Evolutionary conservation across 192 early-diverging fungal genomes (phyloP).

Genomic region (Dissophora ornata): DNA sequence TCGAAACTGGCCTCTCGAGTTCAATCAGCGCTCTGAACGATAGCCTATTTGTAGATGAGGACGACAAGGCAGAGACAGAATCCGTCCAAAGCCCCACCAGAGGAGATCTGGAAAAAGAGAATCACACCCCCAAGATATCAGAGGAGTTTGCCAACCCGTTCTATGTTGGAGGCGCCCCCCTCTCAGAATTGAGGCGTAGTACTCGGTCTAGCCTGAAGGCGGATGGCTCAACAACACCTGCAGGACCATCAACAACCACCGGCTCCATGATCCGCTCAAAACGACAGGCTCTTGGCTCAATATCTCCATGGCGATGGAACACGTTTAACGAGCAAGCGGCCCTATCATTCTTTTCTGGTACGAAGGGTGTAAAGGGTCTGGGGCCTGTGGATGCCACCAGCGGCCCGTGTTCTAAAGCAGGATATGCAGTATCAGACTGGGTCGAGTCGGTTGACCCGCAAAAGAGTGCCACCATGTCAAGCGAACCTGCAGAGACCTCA

Average conservation of each 20-base stretch:
- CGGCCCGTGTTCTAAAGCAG: neutral
- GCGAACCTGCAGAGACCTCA: neutral
- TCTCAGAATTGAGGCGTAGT: neutral
- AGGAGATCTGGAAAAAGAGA: constrained; percentile 35
- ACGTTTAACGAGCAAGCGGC: constrained; percentile 7
- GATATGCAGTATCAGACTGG: constrained; percentile 22
- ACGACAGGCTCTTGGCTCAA: constrained; percentile 30
- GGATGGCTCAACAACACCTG: constrained; percentile 25
- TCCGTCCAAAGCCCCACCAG: constrained; percentile 17
- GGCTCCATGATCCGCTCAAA: constrained; percentile 28
- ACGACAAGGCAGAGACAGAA: constrained; percentile 31
- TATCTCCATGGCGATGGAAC: constrained; percentile 52
- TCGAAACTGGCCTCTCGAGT: too few species aligned
- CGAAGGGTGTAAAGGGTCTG: constrained; percentile 5
- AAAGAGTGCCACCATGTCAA: neutral
- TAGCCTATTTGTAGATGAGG: too few species aligned
- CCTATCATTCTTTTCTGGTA: neutral
- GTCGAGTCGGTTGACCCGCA: constrained; percentile 2
- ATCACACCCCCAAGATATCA: constrained; percentile 26
- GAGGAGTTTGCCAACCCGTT: constrained; percentile 26
- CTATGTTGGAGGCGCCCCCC: neutral
- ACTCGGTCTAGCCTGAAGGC: constrained; percentile 6
- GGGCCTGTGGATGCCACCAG: neutral
- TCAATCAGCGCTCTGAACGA: too few species aligned
- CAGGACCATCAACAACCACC: constrained; percentile 8